These are phyloP conservation scores for Fonsecaea erecta DNA, from an alignment of 2,329 filamentous ascomycete species.

Conservation along the genomic window DNA sequence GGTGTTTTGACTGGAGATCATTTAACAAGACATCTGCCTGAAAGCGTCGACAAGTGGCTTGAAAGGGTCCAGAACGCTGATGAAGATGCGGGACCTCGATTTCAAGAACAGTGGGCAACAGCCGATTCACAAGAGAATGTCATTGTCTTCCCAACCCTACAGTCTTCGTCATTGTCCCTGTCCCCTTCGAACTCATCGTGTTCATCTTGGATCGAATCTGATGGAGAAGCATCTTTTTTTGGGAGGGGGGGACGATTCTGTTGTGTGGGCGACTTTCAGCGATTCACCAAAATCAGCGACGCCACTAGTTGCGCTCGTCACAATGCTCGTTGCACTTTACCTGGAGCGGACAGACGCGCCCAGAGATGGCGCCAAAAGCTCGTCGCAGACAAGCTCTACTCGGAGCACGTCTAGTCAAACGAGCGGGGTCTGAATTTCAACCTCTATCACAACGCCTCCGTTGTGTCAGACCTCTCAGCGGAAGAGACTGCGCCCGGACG, in stretches of 20 bases:
- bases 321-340: neutral
- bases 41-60: neutral
- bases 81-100: neutral
- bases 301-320: neutral
- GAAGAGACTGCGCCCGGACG: slow-evolving; percentile 5
- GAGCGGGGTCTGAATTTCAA: neutral
- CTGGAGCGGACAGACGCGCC: neutral
- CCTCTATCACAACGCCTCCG: neutral
- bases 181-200: neutral
- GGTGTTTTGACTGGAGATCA: neutral
- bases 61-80: neutral
- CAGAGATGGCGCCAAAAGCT: slow-evolving; percentile 3
- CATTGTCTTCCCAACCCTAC: neutral
- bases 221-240: slow-evolving; percentile 17
- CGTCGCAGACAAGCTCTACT: slow-evolving; percentile 3
- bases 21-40: neutral
- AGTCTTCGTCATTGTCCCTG: neutral
- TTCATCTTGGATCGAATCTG: slow-evolving; percentile 7
- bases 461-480: neutral
- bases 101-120: neutral
- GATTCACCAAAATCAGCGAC: neutral
- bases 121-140: neutral
- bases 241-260: neutral
- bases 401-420: neutral
- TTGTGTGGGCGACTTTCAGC: neutral